Evolutionary conservation across 176 grass and related monocot genomes (phyloP), one percentile per base, ranked within the genome.

Genomic region (Aegilops umbellulata): DNA sequence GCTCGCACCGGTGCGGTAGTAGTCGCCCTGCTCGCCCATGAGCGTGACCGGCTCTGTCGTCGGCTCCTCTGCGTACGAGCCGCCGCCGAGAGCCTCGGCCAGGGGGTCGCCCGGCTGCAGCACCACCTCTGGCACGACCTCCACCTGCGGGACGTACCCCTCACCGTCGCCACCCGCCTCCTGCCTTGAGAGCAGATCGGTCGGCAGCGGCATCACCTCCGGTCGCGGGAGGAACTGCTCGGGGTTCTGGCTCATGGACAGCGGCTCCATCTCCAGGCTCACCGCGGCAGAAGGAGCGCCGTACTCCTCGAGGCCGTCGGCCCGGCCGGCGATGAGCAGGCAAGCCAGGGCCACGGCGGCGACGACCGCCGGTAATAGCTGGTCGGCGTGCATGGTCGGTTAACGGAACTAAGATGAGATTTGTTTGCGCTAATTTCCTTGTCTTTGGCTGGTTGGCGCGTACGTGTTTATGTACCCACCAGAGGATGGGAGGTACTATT

Each of bases 281-380:
- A 46, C 58, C 22, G 58, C 44, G 4, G 46, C 73, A 46, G 44
- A 13, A 8, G 72, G 42, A 4, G 29, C 44, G 30, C 30, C 30
- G 26, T 76, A 76, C 19, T 27, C 73, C 8, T 55, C 36, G 0
- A 44, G 44, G 26, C 73, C 73, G 10, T 76, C 42, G 44, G 26
- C 46, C 16, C 13, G 35, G 44, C 77, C 69, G n/a, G 8, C 51
- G 64, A 69, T 22, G 26, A 83, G 51, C 14, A 88, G 64, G 64
- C 80, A 83, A 74, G 51, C 46, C 73, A 53, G 4, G 2, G 73
- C 72, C 39, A 75, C 74, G 65, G 55, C 87, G 44, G 79, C 61
- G 31, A 77, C n/a, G 74, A 15, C 65, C 64, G 72, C 72, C 38
- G 20, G 7, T 8, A 11, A 19, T 16, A 20, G 65, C 38, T 26